Conservation (phyloP, 106 monocot species). For the Dioscorea alata region DNA sequence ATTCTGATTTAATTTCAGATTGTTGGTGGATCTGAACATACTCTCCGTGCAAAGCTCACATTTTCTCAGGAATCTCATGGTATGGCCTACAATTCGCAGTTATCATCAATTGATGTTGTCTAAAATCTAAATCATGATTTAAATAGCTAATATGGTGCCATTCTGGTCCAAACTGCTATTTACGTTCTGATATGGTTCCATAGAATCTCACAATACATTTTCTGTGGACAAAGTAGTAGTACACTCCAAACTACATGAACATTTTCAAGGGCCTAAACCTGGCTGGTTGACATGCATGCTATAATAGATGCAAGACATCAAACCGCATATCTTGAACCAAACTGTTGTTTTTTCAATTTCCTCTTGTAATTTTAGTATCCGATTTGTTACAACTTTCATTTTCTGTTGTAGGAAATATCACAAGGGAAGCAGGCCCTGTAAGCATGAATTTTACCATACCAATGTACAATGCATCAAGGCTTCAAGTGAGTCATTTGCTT, state of each 20-base stretch:
- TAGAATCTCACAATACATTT: no score
- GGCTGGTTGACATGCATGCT: no score
- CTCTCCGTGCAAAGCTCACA: slow-evolving; percentile 85
- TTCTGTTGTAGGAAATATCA: slow-evolving; percentile 58
- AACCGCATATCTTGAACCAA: not conserved
- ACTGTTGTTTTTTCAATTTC: not conserved
- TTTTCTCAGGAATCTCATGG: slow-evolving; percentile 93
- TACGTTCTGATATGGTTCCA: no score
- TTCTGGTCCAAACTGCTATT: no score
- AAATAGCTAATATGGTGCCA: not conserved
- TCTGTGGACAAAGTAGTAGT: no score
- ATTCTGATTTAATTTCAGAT: slow-evolving; percentile 35
- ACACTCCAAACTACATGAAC: no score
- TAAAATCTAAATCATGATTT: not conserved
- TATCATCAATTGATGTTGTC: not conserved
- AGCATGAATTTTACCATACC: slow-evolving; percentile 97
- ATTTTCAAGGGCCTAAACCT: no score
- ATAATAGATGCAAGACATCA: not conserved
- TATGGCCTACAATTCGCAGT: slow-evolving; percentile 17
- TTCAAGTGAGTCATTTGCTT: slow-evolving; percentile 58
- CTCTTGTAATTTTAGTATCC: not conserved
- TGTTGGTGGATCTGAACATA: slow-evolving; percentile 96
- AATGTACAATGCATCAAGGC: slow-evolving; percentile 89
- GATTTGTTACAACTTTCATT: no score
- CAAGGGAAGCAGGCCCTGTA: slow-evolving; percentile 95